phyloP scores from a whole-genome alignment of 768 basidiomycete genomes.

The Sarcodon sp. region DNA sequence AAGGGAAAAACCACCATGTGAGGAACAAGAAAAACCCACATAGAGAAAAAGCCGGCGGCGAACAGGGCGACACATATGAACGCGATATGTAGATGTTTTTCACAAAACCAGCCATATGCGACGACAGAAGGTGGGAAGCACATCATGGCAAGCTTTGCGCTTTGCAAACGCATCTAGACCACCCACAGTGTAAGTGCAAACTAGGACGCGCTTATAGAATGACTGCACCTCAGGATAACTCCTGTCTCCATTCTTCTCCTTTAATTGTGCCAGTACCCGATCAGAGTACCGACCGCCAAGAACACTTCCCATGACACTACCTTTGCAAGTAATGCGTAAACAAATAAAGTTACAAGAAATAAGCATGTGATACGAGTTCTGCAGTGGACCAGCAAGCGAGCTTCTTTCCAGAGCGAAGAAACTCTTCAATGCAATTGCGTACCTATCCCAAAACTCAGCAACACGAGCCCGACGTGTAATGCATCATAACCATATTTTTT shows the following conservation, averaged over 20 bases:
- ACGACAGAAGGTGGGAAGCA: constrained; percentile 48
- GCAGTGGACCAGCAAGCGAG: neutral
- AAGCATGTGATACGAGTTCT: neutral
- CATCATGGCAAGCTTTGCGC: constrained; percentile 43
- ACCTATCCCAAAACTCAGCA: constrained; percentile 67
- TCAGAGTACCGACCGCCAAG: constrained; percentile 51
- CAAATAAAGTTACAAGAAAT: neutral
- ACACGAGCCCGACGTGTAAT: constrained; percentile 61
- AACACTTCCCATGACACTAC: constrained; percentile 38
- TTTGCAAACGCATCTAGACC: constrained; percentile 57
- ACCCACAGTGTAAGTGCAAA: neutral
- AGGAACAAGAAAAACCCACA: constrained; percentile 30
- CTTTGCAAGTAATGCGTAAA: constrained; percentile 11
- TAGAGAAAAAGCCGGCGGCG: constrained; percentile 56
- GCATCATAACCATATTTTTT: constrained; percentile 52
- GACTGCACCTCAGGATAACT: constrained; percentile 49
- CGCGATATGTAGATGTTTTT: constrained; percentile 49
- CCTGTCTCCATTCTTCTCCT: constrained; percentile 29
- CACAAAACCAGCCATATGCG: constrained; percentile 65
- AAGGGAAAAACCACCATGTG: constrained; percentile 1
- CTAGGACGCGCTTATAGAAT: neutral
- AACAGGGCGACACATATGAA: constrained; percentile 65
- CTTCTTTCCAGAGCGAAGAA: neutral
- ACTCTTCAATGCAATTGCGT: constrained; percentile 5
- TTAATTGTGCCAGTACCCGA: constrained; percentile 26